A percentile compares a stretch with the other conserved stretches of the same genome.
These are phyloP conservation scores for Hirschfeldia incana DNA, from an alignment of 345 rosid genomes.

Conservation along the genomic window DNA sequence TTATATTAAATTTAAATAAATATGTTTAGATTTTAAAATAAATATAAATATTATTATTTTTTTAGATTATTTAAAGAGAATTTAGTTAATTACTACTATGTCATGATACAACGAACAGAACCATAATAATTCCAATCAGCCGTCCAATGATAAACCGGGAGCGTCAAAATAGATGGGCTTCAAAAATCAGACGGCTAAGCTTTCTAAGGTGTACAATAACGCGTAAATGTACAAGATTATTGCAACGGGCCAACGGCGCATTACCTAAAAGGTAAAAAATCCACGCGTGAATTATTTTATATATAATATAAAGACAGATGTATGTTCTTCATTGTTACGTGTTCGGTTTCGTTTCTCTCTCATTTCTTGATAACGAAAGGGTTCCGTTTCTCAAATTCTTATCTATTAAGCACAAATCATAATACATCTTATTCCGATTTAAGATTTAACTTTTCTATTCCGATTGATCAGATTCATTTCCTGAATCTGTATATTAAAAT, in stretches of 20 bases:
- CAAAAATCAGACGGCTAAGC: conserved; percentile 19
- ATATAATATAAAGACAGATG: background rate
- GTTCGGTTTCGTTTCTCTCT: conserved; percentile 1
- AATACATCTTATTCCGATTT: background rate
- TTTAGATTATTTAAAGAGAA: no score
- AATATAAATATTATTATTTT: no score
- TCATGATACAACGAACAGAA: background rate
- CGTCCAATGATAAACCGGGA: background rate
- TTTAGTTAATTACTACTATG: no score
- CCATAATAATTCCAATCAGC: background rate
- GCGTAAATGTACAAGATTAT: conserved; percentile 1
- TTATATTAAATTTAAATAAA: no score
- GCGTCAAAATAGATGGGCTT: background rate
- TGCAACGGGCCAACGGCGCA: background rate
- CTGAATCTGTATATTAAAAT: background rate
- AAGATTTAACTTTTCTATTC: background rate
- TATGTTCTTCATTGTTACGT: conserved; percentile 34
- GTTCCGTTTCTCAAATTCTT: background rate
- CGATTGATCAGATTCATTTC: background rate
- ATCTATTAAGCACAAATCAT: conserved; percentile 5
- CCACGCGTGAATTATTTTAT: background rate
- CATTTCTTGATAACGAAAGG: conserved; percentile 18
- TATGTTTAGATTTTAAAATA: no score
- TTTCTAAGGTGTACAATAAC: background rate
- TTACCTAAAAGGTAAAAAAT: conserved; percentile 4